Percentiles rank a stretch among this genome's conserved stretches.
These are phyloP conservation scores for Pichia sp. DNA, from an alignment of 1,139 yeast genomes.

Conservation along the genomic window DNA sequence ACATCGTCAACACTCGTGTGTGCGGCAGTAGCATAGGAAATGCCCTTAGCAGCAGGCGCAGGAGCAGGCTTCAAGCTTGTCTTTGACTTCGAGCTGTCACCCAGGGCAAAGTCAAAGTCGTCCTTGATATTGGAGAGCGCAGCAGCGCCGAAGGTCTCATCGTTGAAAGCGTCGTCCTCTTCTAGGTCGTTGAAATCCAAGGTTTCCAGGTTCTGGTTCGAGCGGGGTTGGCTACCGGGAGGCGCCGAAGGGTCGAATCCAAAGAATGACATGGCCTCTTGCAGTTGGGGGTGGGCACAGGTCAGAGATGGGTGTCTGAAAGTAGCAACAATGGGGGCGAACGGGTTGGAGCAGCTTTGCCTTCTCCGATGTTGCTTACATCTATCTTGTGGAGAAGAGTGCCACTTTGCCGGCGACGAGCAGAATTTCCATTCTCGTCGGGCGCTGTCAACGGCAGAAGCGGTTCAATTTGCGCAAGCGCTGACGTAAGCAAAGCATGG, in stretches of 20 bases:
- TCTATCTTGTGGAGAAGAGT: no score
- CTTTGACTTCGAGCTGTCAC: conserved; percentile 18
- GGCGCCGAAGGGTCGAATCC: conserved; percentile 47
- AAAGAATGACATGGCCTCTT: conserved; percentile 50
- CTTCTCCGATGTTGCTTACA: no score
- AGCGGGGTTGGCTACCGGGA: conserved; percentile 19
- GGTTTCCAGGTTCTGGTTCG: conserved; percentile 28
- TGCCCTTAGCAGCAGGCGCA: conserved; percentile 12
- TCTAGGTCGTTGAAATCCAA: conserved; percentile 79
- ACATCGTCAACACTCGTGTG: conserved; percentile 36
- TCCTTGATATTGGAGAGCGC: conserved; percentile 50
- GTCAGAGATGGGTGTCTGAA: no score
- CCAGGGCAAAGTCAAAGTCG: conserved; percentile 67
- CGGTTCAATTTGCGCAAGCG: not conserved
- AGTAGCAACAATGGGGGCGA: no score
- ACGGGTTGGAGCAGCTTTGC: no score
- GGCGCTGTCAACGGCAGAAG: not conserved
- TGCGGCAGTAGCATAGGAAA: conserved; percentile 59
- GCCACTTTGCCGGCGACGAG: not conserved
- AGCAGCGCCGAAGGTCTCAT: conserved; percentile 78
- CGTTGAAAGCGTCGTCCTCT: conserved; percentile 77
- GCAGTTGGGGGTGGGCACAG: no score
- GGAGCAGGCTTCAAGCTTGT: conserved; percentile 26
- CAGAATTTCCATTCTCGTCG: not conserved
- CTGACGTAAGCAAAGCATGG: not conserved